A percentile compares a stretch with the other conserved stretches of the same genome.
Conservation (phyloP, 345 rosid genomes). For the Populus ilicifolia region DNA sequence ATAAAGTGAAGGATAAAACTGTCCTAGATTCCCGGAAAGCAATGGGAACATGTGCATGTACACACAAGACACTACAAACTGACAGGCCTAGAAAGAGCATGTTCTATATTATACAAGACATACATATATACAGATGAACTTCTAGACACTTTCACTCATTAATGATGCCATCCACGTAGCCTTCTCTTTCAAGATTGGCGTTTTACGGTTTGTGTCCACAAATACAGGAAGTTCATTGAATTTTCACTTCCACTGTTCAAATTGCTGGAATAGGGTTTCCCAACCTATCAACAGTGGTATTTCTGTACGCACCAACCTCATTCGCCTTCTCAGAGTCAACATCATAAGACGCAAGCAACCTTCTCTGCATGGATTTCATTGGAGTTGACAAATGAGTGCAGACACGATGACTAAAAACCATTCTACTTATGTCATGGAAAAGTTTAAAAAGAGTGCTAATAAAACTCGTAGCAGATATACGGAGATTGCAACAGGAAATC, state of each 20-base stretch:
- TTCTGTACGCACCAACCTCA: constrained; percentile 6
- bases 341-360: constrained; percentile 33
- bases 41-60: background rate
- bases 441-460: background rate
- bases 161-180: background rate
- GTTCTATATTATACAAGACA: background rate
- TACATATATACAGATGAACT: background rate
- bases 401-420: background rate
- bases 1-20: background rate
- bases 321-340: constrained; percentile 18
- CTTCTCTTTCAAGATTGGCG: constrained; percentile 1
- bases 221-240: background rate
- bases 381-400: background rate
- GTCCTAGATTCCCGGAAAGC: constrained; percentile 1
- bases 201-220: background rate
- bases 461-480: background rate
- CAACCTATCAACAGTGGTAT: constrained; percentile 19
- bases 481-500: background rate
- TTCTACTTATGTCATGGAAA: background rate
- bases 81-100: background rate
- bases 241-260: constrained; percentile 2
- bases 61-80: constrained; percentile 10
- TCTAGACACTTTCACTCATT: background rate
- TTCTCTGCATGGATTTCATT: constrained; percentile 35
- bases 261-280: constrained; percentile 27